Base-by-base conservation (phyloP, 2,329 filamentous ascomycete species). In the Fusarium sp. region DNA sequence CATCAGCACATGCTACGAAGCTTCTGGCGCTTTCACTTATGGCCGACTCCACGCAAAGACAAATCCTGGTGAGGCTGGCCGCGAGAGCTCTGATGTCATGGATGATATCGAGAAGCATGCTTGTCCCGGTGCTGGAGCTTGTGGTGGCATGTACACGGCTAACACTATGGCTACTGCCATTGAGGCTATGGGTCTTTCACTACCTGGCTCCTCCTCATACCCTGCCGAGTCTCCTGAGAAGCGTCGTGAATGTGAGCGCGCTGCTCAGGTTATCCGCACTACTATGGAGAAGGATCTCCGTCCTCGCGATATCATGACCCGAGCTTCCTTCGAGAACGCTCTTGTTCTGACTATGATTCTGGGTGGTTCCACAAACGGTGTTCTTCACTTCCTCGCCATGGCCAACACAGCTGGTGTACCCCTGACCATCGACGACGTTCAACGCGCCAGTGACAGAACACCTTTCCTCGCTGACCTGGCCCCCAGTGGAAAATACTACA, bases 91-190 rank as follows among this genome's bases (percentile, higher is more conserved):
- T 66, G 93, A 97, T 77, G 94, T 97, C 63, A 90, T 97, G 85
- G 90, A 92, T 35, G 96, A 98, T 80, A 90, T 97, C 55, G 93
- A 95, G 84, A 86, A 86, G 72, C 89, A 96, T 78, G 91, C 94
- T 5, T 97, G 95, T 65, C 84, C 84, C 50, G 82, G 83, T 36
- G 80, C 81, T 20, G 93, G 93, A 30, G 92, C 92, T 38, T 95
- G 93, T 77, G 92, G 92, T 70, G 93, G 93, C 69, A 94, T 97
- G 94, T 97, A 94, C 84, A 97, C 94, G 2, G 94, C 94, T 64
- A 97, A 97, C 83, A 97, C 94, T 20, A 95, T 97, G 93, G 93
- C 94, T 4, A 95, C 93, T 1, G 93, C 93, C 22, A 95, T 97
- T 73, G 94, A 97, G 83, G 93, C 93, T 47, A 95, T 97, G 90